Conservation (phyloP, 495 filamentous ascomycete genomes). For the Penicillium maclennaniae region DNA sequence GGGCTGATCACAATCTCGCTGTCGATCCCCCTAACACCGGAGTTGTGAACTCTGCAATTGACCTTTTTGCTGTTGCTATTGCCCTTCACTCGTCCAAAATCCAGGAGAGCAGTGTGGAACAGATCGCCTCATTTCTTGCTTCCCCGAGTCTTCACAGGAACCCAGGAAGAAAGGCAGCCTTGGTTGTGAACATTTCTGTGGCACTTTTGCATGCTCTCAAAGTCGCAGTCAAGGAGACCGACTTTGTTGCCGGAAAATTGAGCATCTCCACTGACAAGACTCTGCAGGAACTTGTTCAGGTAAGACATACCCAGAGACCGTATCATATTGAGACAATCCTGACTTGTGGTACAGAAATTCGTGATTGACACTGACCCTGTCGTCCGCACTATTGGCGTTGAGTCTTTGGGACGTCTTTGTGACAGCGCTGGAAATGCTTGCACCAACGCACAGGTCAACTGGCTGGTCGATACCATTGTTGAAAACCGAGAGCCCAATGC, state of each 20-base stretch:
- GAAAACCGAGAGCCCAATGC: constrained; percentile 88
- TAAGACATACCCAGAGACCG: constrained; percentile 23
- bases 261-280: constrained; percentile 77
- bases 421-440: constrained; percentile 83
- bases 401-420: constrained; percentile 86
- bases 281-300: constrained; percentile 76
- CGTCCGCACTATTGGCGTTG: constrained; percentile 78
- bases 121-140: constrained; percentile 80
- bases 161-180: constrained; percentile 80
- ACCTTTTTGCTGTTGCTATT: constrained; percentile 84
- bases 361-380: constrained; percentile 78
- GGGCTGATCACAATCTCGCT: constrained; percentile 41
- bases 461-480: constrained; percentile 90
- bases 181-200: constrained; percentile 83
- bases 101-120: constrained; percentile 92
- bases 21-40: constrained; percentile 88
- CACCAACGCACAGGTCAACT: constrained; percentile 84
- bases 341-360: constrained; percentile 50
- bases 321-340: constrained; percentile 2
- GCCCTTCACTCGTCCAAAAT: constrained; percentile 84
- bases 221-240: constrained; percentile 75
- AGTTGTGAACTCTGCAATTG: constrained; percentile 89
- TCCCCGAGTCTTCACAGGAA: constrained; percentile 78
- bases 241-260: constrained; percentile 68
- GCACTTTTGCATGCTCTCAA: constrained; percentile 78